These are phyloP conservation scores for Triticum turgidum DNA, from an alignment of 176 grass and related monocot species.

Conservation along the genomic window DNA sequence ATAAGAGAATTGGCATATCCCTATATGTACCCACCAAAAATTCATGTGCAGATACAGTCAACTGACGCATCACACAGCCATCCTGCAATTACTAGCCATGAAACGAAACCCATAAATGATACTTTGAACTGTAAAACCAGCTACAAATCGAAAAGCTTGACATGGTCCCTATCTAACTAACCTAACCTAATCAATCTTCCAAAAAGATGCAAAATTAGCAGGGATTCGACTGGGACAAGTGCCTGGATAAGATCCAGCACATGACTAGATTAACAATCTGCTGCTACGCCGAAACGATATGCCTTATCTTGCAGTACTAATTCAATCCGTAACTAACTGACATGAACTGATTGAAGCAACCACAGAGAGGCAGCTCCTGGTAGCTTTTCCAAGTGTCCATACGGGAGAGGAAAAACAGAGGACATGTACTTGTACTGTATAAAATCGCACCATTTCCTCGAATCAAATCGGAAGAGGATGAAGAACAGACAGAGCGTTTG, in stretches of 20 bases:
- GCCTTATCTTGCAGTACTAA: background rate
- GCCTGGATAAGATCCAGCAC: background rate
- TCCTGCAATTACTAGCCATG: background rate
- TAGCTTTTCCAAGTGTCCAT: background rate
- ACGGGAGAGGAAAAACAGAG: background rate
- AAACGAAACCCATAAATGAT: background rate
- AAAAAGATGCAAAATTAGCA: background rate
- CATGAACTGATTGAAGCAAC: conserved; percentile 9
- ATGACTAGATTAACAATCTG: background rate
- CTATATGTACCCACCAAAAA: background rate
- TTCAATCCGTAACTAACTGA: background rate
- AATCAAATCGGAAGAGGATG: background rate
- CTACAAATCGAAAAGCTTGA: conserved; percentile 7
- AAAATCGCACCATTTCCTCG: background rate
- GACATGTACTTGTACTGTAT: background rate
- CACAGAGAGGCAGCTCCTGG: background rate
- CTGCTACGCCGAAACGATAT: background rate
- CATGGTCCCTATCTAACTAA: conserved; percentile 1
- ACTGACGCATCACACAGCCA: background rate
- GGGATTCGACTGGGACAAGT: background rate
- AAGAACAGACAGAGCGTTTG: background rate
- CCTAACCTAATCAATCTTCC: background rate
- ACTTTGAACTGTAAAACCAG: background rate
- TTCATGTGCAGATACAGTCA: background rate
- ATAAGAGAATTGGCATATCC: background rate